These are phyloP conservation scores for Ganoderma lingzhi DNA, from an alignment of 1,284 basidiomycete species.

Conservation along the genomic window DNA sequence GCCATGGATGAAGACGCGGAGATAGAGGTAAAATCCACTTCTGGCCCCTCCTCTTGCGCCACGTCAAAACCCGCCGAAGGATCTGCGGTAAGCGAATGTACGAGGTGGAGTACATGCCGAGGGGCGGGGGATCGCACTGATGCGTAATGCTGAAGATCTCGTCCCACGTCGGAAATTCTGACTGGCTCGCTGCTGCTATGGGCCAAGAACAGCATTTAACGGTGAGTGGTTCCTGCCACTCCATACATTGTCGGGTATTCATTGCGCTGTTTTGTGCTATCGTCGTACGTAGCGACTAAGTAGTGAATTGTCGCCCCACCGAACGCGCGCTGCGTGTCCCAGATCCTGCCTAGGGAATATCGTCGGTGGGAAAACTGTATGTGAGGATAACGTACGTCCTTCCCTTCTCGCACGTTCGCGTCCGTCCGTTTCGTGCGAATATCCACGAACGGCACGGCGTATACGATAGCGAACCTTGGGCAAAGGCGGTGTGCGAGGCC, in stretches of 20 bases:
- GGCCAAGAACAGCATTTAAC: background rate
- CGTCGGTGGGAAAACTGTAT: background rate
- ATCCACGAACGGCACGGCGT: conserved; percentile 46
- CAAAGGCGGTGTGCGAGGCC: conserved; percentile 51
- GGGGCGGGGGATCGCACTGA: background rate
- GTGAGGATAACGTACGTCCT: conserved; percentile 6
- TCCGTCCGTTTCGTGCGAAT: conserved; percentile 5
- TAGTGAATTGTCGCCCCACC: background rate
- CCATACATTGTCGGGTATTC: background rate
- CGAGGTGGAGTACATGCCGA: background rate
- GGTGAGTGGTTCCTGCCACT: background rate
- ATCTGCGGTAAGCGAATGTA: background rate
- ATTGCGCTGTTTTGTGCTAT: background rate
- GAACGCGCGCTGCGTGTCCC: background rate
- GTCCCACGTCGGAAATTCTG: background rate
- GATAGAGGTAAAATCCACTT: conserved; percentile 20
- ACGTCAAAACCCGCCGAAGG: background rate
- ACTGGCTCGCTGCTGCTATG: background rate
- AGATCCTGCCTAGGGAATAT: too few species aligned
- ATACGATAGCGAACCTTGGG: conserved; percentile 79
- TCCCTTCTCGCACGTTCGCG: background rate
- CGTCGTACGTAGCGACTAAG: background rate
- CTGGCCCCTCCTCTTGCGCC: background rate
- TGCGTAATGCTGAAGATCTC: background rate
- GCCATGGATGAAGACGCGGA: conserved; percentile 8